phyloP scores from a whole-genome alignment of 139 green algal species.

The Edaphochlamys debaryana region DNA sequence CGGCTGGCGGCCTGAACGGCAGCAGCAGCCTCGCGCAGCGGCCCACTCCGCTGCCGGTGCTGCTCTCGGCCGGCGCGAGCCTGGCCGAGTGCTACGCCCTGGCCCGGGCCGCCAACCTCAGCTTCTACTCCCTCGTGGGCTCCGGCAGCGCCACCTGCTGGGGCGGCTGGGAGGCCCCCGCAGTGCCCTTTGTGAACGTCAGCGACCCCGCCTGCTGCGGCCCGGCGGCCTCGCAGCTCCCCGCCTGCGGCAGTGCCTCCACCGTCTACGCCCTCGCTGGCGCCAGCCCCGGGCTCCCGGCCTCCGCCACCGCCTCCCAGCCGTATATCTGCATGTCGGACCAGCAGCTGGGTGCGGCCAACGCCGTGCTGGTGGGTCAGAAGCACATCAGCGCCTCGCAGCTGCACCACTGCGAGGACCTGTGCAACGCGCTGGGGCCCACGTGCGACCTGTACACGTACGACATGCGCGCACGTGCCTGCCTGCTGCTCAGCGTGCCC shows the following conservation, averaged over 20 bases:
- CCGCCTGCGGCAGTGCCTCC: no score
- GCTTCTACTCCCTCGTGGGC: background rate
- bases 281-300: no score
- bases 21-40: background rate
- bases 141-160: background rate
- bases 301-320: no score
- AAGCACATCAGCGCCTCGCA: background rate
- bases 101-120: background rate
- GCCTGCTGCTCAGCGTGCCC: background rate
- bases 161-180: background rate
- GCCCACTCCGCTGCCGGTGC: background rate
- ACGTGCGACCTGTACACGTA: slow-evolving; percentile 8
- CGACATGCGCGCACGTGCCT: background rate
- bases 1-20: no score
- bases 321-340: background rate
- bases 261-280: background rate
- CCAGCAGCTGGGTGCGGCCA: background rate
- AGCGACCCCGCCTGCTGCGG: background rate
- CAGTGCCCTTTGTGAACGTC: background rate
- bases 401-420: background rate
- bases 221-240: background rate
- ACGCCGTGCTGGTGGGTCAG: background rate
- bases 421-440: background rate
- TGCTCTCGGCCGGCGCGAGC: background rate
- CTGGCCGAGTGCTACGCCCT: background rate